Evolutionary conservation across 495 filamentous ascomycete species (phyloP), one percentile per base, ranked within the genome.

Genomic region (Achaetomiella virescens): DNA sequence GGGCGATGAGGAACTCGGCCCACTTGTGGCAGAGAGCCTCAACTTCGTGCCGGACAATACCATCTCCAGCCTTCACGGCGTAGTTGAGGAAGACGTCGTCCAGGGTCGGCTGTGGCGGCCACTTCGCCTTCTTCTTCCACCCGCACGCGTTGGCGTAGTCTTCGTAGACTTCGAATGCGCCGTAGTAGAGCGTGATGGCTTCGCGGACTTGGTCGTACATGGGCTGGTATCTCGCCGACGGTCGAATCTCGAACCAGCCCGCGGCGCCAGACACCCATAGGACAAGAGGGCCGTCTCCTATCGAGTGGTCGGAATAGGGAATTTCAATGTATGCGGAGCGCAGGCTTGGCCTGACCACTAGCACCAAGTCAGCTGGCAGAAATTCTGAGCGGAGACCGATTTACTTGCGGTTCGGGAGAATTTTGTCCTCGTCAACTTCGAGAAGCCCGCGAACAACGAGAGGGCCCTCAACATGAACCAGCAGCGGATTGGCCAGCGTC

Each of bases 191-290:
- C 47, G 80, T 78, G 27, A 90, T 80, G 2, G 84, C 86, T 70
- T 89, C 82, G 24, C 78, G 75, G 72, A 91, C 87, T 14, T 80
- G 72, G 49, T 81, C 73, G 72, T 81, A 90, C 51, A 82, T 81
- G 2, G 69, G 61, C 53, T 74, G 68, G 68, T 88, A 95, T 2
- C 72, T 66, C 43, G 74, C 72, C 46, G 83, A 76, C 1, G 89
- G 85, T 21, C 73, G 69, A 24, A 93, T 81, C 65, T 85, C 79
- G 69, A 83, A 92, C 88, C 88, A 92, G 52, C 88, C 89, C n/a
- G 85, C 81, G 55, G 75, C 70, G 45, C 89, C 89, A 33, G 82
- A 81, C 29, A 87, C 86, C 89, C 89, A 95, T 45, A 91, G 74
- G 20, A 81, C 77, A 60, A 84, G 78, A 11, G 76, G 76, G 46